These are phyloP conservation scores for Zarea fungicola DNA, from an alignment of 2,329 filamentous ascomycete genomes.

Conservation along the genomic window DNA sequence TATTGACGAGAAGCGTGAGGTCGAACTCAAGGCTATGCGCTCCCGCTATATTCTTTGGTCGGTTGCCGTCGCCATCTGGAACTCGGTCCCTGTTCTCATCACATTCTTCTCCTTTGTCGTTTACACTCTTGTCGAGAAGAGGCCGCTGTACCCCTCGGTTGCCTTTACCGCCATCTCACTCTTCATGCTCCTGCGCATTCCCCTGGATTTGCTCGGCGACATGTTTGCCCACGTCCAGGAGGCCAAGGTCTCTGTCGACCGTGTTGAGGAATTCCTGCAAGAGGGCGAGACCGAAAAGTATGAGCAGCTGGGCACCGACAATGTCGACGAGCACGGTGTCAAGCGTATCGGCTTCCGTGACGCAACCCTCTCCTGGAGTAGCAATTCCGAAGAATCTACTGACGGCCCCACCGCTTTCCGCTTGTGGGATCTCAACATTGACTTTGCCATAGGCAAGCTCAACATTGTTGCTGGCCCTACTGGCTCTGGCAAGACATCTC, in stretches of 20 bases:
- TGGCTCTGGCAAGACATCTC: slow-evolving; percentile 89
- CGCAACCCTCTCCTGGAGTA: slow-evolving; percentile 86
- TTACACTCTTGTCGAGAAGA: slow-evolving; percentile 85
- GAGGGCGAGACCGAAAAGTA: slow-evolving; percentile 98
- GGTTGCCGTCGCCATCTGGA: slow-evolving; percentile 88
- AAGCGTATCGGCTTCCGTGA: slow-evolving; percentile 78
- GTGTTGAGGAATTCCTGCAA: slow-evolving; percentile 87
- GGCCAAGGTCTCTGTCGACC: slow-evolving; percentile 92
- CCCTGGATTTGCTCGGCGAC: slow-evolving; percentile 91
- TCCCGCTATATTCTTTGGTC: slow-evolving; percentile 89
- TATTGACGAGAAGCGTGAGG: slow-evolving; percentile 80
- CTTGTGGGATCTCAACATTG: slow-evolving; percentile 75
- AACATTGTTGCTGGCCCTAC: slow-evolving; percentile 93
- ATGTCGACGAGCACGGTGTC: slow-evolving; percentile 62
- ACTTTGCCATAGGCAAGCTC: slow-evolving; percentile 78
- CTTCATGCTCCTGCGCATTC: slow-evolving; percentile 88
- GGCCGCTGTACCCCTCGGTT: slow-evolving; percentile 82
- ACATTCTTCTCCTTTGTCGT: slow-evolving; percentile 94
- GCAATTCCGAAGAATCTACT: slow-evolving; percentile 53
- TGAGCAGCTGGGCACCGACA: slow-evolving; percentile 68
- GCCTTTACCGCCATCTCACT: slow-evolving; percentile 95
- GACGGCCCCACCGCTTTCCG: slow-evolving; percentile 72
- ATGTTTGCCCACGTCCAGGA: slow-evolving; percentile 99
- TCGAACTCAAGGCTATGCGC: slow-evolving; percentile 73
- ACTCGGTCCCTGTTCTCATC: slow-evolving; percentile 89